Evolutionary conservation across 2,329 filamentous ascomycete species (phyloP), one percentile per base, ranked within the genome.

Genomic region (Aspergillus persii): DNA sequence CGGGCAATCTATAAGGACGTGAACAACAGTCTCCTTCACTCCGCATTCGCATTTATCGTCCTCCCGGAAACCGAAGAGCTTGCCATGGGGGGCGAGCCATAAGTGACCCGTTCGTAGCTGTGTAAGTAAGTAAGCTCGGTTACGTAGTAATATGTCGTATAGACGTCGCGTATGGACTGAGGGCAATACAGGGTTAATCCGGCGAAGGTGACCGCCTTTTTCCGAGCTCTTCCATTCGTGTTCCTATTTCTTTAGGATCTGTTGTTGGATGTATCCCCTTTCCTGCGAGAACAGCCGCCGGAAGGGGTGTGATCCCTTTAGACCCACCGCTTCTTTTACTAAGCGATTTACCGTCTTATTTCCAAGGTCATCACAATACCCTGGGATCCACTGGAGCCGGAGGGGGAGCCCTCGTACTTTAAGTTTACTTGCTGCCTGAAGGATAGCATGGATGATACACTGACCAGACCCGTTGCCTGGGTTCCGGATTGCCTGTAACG

Each of bases 371-470:
- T 47, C 39, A 31, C 50, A 58, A 30, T 53, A 50, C 15, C 56
- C 56, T 47, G 50, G 50, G 23, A 58, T 33, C 50, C 50, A 64
- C 36, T 64, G 50, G 12, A 66, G 60, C n/a, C 55, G 53, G 9
- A 66, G 58, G n/a, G 26, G 15, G 15, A 61, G 59, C 11, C 56
- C 55, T 29, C 26, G 15, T 31, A 31, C 44, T 50, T 59, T 26
- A 8, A 57, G 52, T 36, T 65, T 54, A 2, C 50, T 50, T 4
- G 61, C 66, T 44, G 62, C 57, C 29, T 63, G 57, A 3, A 55
- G 52, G 27, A 66, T 67, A 2, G 63, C 57, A 23, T 66, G 51
- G 23, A 66, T 49, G 47, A 68, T 67, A 4, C 47, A 53, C 50
- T 68, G 58, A 23, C 64, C 62, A 1, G 61, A 66, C 36, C 57